Percentiles rank a stretch among this genome's conserved stretches.
These are phyloP conservation scores for Omphalea diandra DNA, from an alignment of 441 rosid species.

Conservation along the genomic window DNA sequence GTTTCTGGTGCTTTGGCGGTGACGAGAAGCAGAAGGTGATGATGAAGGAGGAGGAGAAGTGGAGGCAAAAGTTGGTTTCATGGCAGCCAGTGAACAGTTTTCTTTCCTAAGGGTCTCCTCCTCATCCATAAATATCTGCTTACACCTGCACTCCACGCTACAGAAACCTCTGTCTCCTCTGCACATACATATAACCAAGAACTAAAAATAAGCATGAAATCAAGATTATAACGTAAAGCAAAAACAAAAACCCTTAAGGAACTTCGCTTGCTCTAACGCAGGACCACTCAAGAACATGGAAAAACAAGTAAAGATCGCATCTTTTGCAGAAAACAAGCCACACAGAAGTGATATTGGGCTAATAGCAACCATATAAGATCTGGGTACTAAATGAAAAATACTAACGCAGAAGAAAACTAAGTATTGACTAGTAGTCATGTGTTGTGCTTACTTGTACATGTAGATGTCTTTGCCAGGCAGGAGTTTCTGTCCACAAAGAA, in stretches of 20 bases:
- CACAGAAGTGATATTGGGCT: no score
- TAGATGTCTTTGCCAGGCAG: constrained; percentile 71
- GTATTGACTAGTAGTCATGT: no score
- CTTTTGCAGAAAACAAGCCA: no score
- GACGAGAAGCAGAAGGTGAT: constrained; percentile 32
- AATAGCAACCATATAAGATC: background rate
- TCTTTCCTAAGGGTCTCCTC: constrained; percentile 50
- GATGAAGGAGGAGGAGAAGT: constrained; percentile 32
- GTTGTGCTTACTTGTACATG: constrained; percentile 85
- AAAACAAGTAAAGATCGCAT: constrained; percentile 4
- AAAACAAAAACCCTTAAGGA: no score
- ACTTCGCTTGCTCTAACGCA: no score
- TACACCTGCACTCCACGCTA: constrained; percentile 87
- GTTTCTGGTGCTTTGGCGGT: constrained; percentile 47
- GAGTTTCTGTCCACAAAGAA: constrained; percentile 65
- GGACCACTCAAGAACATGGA: no score
- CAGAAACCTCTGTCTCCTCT: constrained; percentile 88
- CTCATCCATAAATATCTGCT: constrained; percentile 79
- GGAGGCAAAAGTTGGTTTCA: constrained; percentile 28
- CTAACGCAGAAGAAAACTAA: no score
- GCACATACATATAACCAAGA: background rate
- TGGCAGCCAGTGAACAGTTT: constrained; percentile 49
- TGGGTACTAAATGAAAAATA: background rate
- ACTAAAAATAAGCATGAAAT: background rate
- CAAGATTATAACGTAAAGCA: background rate